Conservation (phyloP, 345 rosid species). For the Erodium maritimum region DNA sequence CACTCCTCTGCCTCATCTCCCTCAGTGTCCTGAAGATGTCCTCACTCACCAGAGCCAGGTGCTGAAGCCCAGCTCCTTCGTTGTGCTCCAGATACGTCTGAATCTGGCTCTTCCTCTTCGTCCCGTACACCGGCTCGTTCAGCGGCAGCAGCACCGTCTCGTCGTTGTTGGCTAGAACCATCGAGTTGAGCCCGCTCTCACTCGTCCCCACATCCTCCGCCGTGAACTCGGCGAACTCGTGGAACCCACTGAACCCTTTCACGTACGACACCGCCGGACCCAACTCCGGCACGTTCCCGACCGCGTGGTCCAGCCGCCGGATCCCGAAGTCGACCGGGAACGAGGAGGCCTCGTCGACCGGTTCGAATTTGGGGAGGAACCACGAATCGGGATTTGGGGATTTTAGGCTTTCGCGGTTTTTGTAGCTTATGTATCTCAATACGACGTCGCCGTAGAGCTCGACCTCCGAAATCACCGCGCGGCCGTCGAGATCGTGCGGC, state of each 20-base stretch:
- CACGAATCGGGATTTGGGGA: slow-evolving; percentile 7
- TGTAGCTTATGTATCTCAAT: slow-evolving; percentile 55
- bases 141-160: slow-evolving; percentile 72
- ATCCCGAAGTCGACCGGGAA: slow-evolving; percentile 68
- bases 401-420: slow-evolving; percentile 3
- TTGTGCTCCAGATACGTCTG: slow-evolving; percentile 88
- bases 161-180: slow-evolving; percentile 63
- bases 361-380: slow-evolving; percentile 55
- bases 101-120: slow-evolving; percentile 87
- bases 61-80: slow-evolving; percentile 87
- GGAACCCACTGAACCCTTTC: slow-evolving; percentile 68
- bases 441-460: slow-evolving; percentile 78
- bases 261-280: slow-evolving; percentile 53
- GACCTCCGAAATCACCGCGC: slow-evolving; percentile 54
- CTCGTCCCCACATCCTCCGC: slow-evolving; percentile 77
- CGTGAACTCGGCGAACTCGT: slow-evolving; percentile 86
- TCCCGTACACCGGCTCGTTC: slow-evolving; percentile 88
- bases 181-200: slow-evolving; percentile 80
- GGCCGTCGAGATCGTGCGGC: slow-evolving; percentile 33
- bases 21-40: slow-evolving; percentile 69
- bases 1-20: slow-evolving; percentile 74
- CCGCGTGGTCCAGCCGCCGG: slow-evolving; percentile 73
- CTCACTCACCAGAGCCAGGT: slow-evolving; percentile 63
- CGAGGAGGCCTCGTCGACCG: slow-evolving; percentile 18
- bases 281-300: slow-evolving; percentile 76